Conservation (phyloP, 2,329 filamentous ascomycete genomes). For the Emericellopsis cladophorae region DNA sequence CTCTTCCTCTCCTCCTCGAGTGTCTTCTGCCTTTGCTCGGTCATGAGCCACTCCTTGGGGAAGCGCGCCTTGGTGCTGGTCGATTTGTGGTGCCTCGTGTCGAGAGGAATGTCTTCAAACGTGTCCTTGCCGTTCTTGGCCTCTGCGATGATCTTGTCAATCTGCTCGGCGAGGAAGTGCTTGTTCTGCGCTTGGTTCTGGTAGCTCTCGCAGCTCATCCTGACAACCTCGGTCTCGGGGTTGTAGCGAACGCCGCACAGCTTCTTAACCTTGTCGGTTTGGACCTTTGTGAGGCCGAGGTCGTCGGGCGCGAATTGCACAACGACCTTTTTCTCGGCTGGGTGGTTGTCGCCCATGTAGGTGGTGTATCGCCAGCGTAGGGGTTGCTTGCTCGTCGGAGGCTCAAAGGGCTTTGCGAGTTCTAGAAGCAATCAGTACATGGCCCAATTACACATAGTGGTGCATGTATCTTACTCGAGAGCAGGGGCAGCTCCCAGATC, state of each 20-base stretch:
- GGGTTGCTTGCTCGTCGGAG: slow-evolving; percentile 53
- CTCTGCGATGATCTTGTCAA: slow-evolving; percentile 59
- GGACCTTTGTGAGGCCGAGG: slow-evolving; percentile 52
- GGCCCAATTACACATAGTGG: slow-evolving; percentile 3
- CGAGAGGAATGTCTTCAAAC: slow-evolving; percentile 81
- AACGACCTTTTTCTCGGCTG: slow-evolving; percentile 85
- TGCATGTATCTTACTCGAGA: slow-evolving; percentile 55
- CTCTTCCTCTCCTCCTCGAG: slow-evolving; percentile 48
- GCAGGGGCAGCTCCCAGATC: slow-evolving; percentile 90
- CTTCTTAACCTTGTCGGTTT: slow-evolving; percentile 76
- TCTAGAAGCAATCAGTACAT: slow-evolving; percentile 35
- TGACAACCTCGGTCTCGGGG: slow-evolving; percentile 66
- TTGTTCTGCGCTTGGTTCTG: slow-evolving; percentile 92
- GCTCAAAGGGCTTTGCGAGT: slow-evolving; percentile 67
- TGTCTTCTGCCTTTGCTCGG: slow-evolving; percentile 50
- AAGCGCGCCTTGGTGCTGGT: slow-evolving; percentile 57
- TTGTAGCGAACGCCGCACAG: slow-evolving; percentile 79
- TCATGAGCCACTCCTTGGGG: slow-evolving; percentile 74
- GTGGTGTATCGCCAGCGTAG: slow-evolving; percentile 94
- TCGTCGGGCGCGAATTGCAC: slow-evolving; percentile 74
- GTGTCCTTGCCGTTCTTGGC: slow-evolving; percentile 69
- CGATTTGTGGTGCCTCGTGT: slow-evolving; percentile 68
- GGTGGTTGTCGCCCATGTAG: slow-evolving; percentile 90
- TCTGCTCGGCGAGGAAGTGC: slow-evolving; percentile 73
- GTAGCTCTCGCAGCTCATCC: slow-evolving; percentile 84